Evolutionary conservation across 495 filamentous ascomycete genomes (phyloP).

Genomic region (Aspergillus bertholletiae): DNA sequence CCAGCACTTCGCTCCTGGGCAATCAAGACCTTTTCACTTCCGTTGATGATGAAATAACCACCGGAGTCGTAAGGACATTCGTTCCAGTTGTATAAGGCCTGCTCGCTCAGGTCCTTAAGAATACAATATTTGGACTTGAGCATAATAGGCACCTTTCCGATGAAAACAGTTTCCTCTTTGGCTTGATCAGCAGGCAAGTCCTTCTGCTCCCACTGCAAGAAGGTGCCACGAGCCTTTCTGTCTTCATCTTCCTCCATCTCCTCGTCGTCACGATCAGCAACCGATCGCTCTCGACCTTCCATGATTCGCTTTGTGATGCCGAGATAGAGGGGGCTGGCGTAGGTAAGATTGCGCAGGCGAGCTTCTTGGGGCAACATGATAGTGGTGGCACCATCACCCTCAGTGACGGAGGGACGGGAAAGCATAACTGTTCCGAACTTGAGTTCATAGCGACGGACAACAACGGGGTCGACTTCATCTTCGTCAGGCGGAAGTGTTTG

Average conservation of each 20-base stretch:
- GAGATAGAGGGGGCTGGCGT: conserved; percentile 85
- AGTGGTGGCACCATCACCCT: conserved; percentile 82
- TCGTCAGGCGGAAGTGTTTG: conserved; percentile 70
- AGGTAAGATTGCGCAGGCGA: conserved; percentile 90
- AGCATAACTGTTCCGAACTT: conserved; percentile 85
- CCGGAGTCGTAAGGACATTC: conserved; percentile 98
- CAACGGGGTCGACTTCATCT: conserved; percentile 68
- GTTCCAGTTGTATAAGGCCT: conserved; percentile 77
- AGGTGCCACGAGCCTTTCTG: conserved; percentile 40
- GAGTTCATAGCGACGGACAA: conserved; percentile 86
- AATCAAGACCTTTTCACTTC: conserved; percentile 98
- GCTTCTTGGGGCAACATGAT: conserved; percentile 88
- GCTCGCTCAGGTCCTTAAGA: conserved; percentile 73
- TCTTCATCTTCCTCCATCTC: conserved; percentile 46
- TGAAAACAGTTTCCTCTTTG: conserved; percentile 68
- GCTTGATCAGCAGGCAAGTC: conserved; percentile 57
- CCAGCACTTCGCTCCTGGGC: conserved; percentile 96
- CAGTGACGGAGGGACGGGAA: conserved; percentile 80
- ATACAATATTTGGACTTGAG: conserved; percentile 92
- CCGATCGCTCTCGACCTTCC: conserved; percentile 71
- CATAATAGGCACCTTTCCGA: conserved; percentile 97
- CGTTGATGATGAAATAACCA: conserved; percentile 99
- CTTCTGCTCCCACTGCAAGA: conserved; percentile 49
- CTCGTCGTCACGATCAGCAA: conserved; percentile 50
- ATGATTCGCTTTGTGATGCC: conserved; percentile 76